These are phyloP conservation scores for Cystobasidiaceae sp. DNA, from an alignment of 1,284 basidiomycete species.

Conservation along the genomic window DNA sequence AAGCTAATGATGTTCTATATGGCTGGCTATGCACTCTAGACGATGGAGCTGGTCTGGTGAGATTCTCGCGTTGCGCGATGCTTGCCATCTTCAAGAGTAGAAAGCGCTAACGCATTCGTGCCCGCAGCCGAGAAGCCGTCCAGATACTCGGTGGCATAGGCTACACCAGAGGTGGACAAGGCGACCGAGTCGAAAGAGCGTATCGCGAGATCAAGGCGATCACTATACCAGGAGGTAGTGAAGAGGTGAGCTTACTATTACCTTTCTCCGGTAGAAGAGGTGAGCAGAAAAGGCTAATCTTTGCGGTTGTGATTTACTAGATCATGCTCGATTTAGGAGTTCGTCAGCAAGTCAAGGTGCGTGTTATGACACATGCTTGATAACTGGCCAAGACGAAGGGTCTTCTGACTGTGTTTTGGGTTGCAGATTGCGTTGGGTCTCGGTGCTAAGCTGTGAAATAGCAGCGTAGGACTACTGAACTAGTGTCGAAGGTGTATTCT, in stretches of 20 bases:
- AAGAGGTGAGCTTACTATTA: slow-evolving; percentile 17
- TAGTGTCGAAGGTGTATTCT: background rate
- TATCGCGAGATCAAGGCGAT: slow-evolving; percentile 37
- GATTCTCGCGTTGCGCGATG: background rate
- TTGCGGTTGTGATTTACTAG: slow-evolving; percentile 11
- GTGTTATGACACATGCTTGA: background rate
- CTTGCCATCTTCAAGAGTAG: no score
- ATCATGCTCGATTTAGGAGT: slow-evolving; percentile 42
- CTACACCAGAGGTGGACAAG: slow-evolving; percentile 40
- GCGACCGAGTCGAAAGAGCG: slow-evolving; percentile 39
- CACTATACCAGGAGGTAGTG: slow-evolving; percentile 38
- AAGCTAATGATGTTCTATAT: background rate
- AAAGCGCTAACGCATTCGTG: background rate
- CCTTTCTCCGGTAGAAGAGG: background rate
- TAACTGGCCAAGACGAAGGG: background rate
- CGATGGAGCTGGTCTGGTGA: slow-evolving; percentile 25
- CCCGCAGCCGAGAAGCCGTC: slow-evolving; percentile 34
- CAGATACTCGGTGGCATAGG: slow-evolving; percentile 41
- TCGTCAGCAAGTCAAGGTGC: slow-evolving; percentile 31
- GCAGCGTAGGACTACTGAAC: background rate
- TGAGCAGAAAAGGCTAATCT: background rate
- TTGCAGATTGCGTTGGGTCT: slow-evolving; percentile 26
- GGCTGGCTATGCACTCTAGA: background rate
- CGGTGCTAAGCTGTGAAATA: slow-evolving; percentile 29
- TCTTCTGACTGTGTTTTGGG: background rate